These are phyloP conservation scores for Heliosperma pusillum DNA, from an alignment of 148 eudicot species.

Conservation along the genomic window DNA sequence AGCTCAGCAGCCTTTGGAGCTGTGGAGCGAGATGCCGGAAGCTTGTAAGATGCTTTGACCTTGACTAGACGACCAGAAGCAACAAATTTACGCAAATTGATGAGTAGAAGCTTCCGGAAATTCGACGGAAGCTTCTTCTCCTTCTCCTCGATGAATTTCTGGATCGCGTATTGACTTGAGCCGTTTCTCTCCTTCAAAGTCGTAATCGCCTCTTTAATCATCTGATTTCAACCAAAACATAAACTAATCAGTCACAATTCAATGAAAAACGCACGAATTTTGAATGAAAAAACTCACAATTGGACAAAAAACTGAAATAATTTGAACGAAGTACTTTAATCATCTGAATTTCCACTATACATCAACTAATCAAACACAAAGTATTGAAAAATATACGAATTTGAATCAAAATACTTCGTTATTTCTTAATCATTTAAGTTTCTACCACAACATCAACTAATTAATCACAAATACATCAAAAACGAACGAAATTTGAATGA, in stretches of 20 bases:
- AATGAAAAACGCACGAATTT: background rate
- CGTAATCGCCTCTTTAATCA: constrained; percentile 37
- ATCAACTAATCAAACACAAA: background rate
- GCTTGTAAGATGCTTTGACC: constrained; percentile 51
- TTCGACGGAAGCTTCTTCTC: constrained; percentile 37
- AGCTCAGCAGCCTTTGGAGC: constrained; percentile 20
- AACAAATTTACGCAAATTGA: constrained; percentile 39
- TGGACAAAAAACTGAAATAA: too few species aligned
- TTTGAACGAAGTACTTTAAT: too few species aligned
- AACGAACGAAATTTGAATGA: background rate
- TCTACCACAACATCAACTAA: background rate
- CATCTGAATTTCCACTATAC: background rate
- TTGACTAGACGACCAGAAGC: constrained; percentile 38
- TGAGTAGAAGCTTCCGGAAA: constrained; percentile 46
- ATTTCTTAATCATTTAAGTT: background rate
- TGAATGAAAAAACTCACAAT: background rate
- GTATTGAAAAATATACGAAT: too few species aligned
- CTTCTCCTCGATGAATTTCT: constrained; percentile 1
- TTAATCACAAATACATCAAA: background rate
- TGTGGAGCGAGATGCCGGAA: constrained; percentile 30
- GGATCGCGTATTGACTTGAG: constrained; percentile 36
- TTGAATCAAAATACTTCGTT: too few species aligned
- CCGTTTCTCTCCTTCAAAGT: constrained; percentile 62
- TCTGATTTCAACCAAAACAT: background rate
- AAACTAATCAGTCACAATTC: background rate